Base-by-base conservation (phyloP, 2,329 filamentous ascomycete species). In the Colletotrichum chrysophilum region DNA sequence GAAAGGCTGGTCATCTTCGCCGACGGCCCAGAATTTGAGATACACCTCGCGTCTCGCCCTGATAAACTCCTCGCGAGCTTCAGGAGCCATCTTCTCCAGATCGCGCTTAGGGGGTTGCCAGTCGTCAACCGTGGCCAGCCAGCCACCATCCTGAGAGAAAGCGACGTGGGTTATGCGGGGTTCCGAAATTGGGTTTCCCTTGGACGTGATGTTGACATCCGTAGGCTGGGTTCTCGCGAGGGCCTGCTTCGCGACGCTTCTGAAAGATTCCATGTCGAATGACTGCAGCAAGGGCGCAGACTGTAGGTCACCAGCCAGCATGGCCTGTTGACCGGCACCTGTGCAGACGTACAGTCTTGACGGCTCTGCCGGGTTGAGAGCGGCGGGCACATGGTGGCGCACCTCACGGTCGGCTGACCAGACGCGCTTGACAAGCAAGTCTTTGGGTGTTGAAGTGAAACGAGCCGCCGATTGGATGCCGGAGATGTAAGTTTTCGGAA, bases 61-160 rank as follows among this genome's bases (percentile, higher is more conserved):
- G 34, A 87, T 84, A 72, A 91, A 88, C 67, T 86, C 88, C 78
- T 85, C 86, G 76, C 81, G 83, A 75, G 80, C 79, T 71, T 78
- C 78, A 24, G 86, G 84, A 32, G 79, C 76, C 2, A 85, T 79
- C 60, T 81, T 89, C 52, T 91, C 89, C 16, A 94, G 85, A 81
- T 98, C 96, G 75, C 90, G 87, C 14, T 87, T 85, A 12, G 94
- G 92, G 2, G 96, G 96, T 67, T 90, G 89, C 97, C 97, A 99
- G 80, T 96, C 94, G 82, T 99, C 97, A 2, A 98, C 91, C 2
- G 95, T 98, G 6, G 94, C 96, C 73, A 99, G 90, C 96, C 96
- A 98, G 78, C 92, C 90, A 21, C 96, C 96, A 81, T 98, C 94
- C 66, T 90, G 87, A 58, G 94, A 96, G 79, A 97, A 92, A 58